These are phyloP conservation scores for Periglandula ipomoeae DNA, from an alignment of 2,329 filamentous ascomycete genomes.

Conservation along the genomic window DNA sequence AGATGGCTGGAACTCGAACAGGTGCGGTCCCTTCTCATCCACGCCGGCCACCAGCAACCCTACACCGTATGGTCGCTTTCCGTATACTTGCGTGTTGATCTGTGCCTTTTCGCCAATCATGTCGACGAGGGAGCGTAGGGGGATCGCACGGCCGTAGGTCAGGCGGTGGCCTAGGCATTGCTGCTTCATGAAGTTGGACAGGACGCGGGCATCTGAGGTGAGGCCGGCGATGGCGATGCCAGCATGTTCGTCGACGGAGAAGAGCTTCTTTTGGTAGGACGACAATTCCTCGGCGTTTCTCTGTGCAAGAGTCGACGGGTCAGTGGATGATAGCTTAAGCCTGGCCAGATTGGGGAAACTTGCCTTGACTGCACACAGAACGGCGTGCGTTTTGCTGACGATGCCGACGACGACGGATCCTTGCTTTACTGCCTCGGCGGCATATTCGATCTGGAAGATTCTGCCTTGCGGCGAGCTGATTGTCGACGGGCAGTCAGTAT, in stretches of 20 bases:
- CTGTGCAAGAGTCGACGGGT: conserved; percentile 35
- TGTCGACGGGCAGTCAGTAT: conserved; percentile 16
- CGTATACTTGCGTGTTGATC: conserved; percentile 96
- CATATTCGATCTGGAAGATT: conserved; percentile 99
- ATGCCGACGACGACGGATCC: conserved; percentile 96
- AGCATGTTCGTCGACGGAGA: conserved; percentile 90
- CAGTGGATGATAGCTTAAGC: background rate
- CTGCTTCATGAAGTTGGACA: conserved; percentile 99
- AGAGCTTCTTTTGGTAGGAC: conserved; percentile 99
- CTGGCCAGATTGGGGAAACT: conserved; percentile 8
- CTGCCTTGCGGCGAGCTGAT: conserved; percentile 94
- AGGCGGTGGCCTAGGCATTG: conserved; percentile 93
- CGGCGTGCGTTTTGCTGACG: conserved; percentile 95
- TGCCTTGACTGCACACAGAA: conserved; percentile 95
- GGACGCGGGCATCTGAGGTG: conserved; percentile 93
- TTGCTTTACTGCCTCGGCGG: conserved; percentile 96
- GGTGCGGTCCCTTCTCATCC: conserved; percentile 85
- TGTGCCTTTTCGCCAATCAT: conserved; percentile 96
- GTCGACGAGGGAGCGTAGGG: conserved; percentile 77
- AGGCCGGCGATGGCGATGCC: conserved; percentile 94
- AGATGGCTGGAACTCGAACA: conserved; percentile 96
- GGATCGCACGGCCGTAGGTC: conserved; percentile 90
- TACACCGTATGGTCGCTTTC: conserved; percentile 91
- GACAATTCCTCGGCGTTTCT: conserved; percentile 98
- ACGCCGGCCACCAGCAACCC: conserved; percentile 88